Conservation (phyloP, 1,284 basidiomycete genomes). For the Ustilago hordei region DNA sequence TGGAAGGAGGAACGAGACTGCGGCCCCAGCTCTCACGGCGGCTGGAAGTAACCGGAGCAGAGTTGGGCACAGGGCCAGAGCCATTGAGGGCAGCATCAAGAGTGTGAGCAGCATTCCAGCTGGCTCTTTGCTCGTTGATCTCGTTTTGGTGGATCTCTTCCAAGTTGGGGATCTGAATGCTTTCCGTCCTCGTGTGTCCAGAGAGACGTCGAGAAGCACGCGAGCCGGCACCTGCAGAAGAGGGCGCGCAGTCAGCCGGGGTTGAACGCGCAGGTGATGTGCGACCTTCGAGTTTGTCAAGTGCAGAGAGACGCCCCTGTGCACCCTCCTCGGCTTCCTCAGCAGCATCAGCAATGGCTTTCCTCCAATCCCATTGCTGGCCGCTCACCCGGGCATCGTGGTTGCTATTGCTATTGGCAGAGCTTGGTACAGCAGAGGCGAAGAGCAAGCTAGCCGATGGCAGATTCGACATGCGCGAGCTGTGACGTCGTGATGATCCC, state of each 20-base stretch:
- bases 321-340: slow-evolving; percentile 32
- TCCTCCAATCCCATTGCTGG: slow-evolving; percentile 50
- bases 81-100: slow-evolving; percentile 19
- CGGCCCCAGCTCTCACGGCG: slow-evolving; percentile 44
- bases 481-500: slow-evolving; percentile 33
- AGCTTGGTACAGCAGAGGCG: slow-evolving; percentile 25
- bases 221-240: slow-evolving; percentile 9
- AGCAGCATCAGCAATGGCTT: slow-evolving; percentile 34
- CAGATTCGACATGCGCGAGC: slow-evolving; percentile 56
- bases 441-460: slow-evolving; percentile 57
- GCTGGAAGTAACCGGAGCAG: slow-evolving; percentile 14
- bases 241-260: slow-evolving; percentile 3
- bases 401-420: neutral
- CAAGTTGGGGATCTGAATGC: slow-evolving; percentile 62
- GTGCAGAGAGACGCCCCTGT: slow-evolving; percentile 56
- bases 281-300: slow-evolving; percentile 64
- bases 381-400: slow-evolving; percentile 21
- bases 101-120: slow-evolving; percentile 40
- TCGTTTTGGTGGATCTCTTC: slow-evolving; percentile 60
- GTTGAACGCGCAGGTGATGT: slow-evolving; percentile 10
- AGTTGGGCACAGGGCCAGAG: slow-evolving; percentile 12
- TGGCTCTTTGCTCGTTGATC: slow-evolving; percentile 46
- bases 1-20: slow-evolving; percentile 24
- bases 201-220: slow-evolving; percentile 47
- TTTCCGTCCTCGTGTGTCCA: slow-evolving; percentile 50